phyloP scores from a whole-genome alignment of 352 stramenopile genomes.

The Globisporangium barbulae region DNA sequence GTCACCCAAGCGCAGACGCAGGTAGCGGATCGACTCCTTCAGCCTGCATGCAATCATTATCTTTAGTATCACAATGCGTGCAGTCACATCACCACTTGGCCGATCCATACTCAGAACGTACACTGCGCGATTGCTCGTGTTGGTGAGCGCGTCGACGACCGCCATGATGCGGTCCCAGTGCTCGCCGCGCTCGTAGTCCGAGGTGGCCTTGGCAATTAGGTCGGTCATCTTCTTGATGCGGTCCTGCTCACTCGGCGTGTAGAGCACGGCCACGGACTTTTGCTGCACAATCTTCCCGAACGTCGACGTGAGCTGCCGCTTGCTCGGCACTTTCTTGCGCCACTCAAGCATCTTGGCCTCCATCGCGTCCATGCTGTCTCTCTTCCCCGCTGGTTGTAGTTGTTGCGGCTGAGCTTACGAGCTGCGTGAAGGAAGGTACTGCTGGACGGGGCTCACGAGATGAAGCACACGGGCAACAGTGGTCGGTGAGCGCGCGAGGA shows the following conservation, averaged over 20 bases:
- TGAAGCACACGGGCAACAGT: too few relatives aligned
- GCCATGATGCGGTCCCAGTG: slow-evolving; percentile 72
- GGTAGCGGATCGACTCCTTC: slow-evolving; percentile 69
- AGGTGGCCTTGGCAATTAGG: slow-evolving; percentile 65
- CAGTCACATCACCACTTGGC: not conserved
- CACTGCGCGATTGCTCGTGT: slow-evolving; percentile 58
- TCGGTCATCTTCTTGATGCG: slow-evolving; percentile 74
- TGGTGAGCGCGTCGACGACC: slow-evolving; percentile 74
- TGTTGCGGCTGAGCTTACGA: not conserved
- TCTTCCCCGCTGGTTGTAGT: not conserved
- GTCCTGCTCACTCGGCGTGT: slow-evolving; percentile 68
- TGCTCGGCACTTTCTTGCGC: slow-evolving; percentile 72
- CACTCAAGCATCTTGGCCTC: slow-evolving; percentile 65
- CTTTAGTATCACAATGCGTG: not conserved
- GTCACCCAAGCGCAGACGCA: slow-evolving; percentile 66
- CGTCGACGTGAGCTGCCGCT: slow-evolving; percentile 55
- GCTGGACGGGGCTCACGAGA: too few relatives aligned
- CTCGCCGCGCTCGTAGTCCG: slow-evolving; percentile 65
- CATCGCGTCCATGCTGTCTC: slow-evolving; percentile 38
- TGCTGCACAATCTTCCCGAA: slow-evolving; percentile 77
- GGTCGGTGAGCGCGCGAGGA: too few relatives aligned
- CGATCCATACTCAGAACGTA: slow-evolving; percentile 18
- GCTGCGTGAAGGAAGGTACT: too few relatives aligned
- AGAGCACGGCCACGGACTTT: slow-evolving; percentile 71
- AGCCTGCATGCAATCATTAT: slow-evolving; percentile 23